A percentile compares a stretch with the other conserved stretches of the same genome.
These are phyloP conservation scores for Nakazawaea sp. DNA, from an alignment of 805 yeast genomes.

Conservation along the genomic window DNA sequence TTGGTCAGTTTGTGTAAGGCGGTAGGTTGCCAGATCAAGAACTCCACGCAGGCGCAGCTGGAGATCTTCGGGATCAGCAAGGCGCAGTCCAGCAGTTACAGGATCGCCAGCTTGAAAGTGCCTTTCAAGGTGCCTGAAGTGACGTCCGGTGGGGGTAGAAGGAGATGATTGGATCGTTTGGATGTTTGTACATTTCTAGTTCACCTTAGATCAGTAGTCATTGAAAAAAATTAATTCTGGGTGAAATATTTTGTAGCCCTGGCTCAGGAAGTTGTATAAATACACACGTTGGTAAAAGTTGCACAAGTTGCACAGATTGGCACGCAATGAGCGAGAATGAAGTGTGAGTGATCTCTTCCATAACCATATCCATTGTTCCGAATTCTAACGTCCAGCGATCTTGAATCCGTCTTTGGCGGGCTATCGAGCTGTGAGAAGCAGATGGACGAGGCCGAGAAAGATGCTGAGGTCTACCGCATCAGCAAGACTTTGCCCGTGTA, in stretches of 20 bases:
- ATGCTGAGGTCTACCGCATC: slow-evolving; percentile 49
- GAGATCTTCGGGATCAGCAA: slow-evolving; percentile 66
- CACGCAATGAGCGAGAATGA: too few species aligned
- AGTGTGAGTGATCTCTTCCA: too few species aligned
- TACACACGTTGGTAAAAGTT: too few species aligned
- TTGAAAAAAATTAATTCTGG: not conserved
- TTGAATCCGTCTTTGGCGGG: slow-evolving; percentile 35
- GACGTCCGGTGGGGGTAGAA: slow-evolving; percentile 55
- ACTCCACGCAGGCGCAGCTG: slow-evolving; percentile 66
- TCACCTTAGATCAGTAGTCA: too few species aligned
- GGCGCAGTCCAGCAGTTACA: slow-evolving; percentile 45
- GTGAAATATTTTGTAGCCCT: not conserved
- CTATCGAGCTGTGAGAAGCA: slow-evolving; percentile 54
- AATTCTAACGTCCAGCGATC: not conserved
- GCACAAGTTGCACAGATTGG: too few species aligned
- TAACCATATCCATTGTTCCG: too few species aligned
- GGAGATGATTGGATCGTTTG: slow-evolving; percentile 1
- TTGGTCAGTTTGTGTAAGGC: slow-evolving; percentile 65
- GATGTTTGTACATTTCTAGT: not conserved
- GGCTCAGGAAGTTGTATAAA: too few species aligned
- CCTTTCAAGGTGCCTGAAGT: slow-evolving; percentile 88
- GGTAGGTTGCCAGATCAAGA: slow-evolving; percentile 74
- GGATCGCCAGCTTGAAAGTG: slow-evolving; percentile 76
- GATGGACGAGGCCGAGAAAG: slow-evolving; percentile 52
- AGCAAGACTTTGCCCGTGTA: slow-evolving; percentile 51